These are phyloP conservation scores for Suillus variegatus DNA, from an alignment of 768 basidiomycete genomes.

Conservation along the genomic window DNA sequence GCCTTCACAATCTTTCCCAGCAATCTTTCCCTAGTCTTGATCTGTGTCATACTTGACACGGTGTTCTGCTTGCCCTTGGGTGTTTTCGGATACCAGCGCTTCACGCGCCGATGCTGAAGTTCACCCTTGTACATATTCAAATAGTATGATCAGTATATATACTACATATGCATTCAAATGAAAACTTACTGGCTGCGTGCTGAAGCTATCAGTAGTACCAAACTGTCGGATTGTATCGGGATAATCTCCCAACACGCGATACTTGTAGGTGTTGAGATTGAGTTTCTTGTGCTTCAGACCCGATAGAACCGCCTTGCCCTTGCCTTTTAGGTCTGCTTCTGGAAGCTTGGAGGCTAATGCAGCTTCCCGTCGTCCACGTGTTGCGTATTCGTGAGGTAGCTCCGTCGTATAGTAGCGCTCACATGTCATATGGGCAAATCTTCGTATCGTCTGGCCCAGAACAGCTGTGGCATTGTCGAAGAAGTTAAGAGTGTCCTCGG, in stretches of 20 bases:
- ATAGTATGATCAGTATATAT: background rate
- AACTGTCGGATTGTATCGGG: slow-evolving; percentile 12
- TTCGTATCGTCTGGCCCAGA: background rate
- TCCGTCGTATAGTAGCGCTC: background rate
- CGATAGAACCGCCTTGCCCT: slow-evolving; percentile 7
- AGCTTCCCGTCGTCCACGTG: background rate
- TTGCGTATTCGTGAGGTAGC: background rate
- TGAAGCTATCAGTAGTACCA: slow-evolving; percentile 38
- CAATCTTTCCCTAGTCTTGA: slow-evolving; percentile 16
- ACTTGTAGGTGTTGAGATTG: slow-evolving; percentile 14
- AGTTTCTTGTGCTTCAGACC: background rate
- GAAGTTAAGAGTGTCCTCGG: background rate
- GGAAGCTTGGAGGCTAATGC: background rate
- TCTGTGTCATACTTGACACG: slow-evolving; percentile 28
- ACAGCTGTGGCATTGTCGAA: background rate
- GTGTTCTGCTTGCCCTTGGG: slow-evolving; percentile 31
- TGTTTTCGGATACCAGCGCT: slow-evolving; percentile 35
- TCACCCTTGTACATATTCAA: slow-evolving; percentile 31
- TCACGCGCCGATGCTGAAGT: slow-evolving; percentile 35
- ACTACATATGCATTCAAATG: background rate
- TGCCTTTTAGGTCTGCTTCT: too few relatives aligned
- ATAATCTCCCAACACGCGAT: slow-evolving; percentile 15
- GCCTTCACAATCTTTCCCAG: slow-evolving; percentile 17
- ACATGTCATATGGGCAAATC: background rate
- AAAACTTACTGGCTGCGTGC: slow-evolving; percentile 29